phyloP scores from a whole-genome alignment of 495 filamentous ascomycete genomes.

The Penicillium longicatenatum region DNA sequence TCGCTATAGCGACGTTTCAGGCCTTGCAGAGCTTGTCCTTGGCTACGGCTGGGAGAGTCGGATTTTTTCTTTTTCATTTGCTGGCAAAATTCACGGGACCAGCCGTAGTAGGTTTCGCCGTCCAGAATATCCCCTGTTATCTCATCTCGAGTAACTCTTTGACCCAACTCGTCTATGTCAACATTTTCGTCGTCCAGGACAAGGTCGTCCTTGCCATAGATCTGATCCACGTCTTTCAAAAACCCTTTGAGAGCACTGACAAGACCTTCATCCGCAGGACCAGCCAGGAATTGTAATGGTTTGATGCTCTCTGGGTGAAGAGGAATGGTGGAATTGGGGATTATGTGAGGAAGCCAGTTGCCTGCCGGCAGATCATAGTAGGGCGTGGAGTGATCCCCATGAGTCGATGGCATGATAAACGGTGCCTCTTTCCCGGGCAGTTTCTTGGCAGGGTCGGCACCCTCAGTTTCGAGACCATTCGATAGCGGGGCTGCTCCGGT shows the following conservation, averaged over 20 bases:
- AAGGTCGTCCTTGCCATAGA: constrained; percentile 51
- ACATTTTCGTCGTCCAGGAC: constrained; percentile 38
- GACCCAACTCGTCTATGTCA: constrained; percentile 76
- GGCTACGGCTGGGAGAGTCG: constrained; percentile 25
- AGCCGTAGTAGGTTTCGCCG: constrained; percentile 84
- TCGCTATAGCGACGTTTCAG: constrained; percentile 51
- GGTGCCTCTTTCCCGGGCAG: constrained; percentile 55
- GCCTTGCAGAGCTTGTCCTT: constrained; percentile 40
- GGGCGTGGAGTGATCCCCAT: constrained; percentile 73
- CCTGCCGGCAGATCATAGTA: constrained; percentile 87
- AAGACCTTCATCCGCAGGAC: constrained; percentile 69
- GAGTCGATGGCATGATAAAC: constrained; percentile 70
- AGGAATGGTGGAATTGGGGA: constrained; percentile 71
- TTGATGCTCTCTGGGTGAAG: constrained; percentile 73
- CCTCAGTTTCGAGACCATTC: constrained; percentile 26
- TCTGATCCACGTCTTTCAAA: constrained; percentile 65
- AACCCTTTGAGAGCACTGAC: constrained; percentile 67
- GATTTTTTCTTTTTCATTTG: constrained; percentile 68
- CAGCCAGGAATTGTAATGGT: constrained; percentile 71
- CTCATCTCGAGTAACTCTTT: constrained; percentile 61
- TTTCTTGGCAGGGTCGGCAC: constrained; percentile 23
- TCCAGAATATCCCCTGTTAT: constrained; percentile 58
- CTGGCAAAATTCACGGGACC: constrained; percentile 78
- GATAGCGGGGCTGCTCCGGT: constrained; percentile 20
- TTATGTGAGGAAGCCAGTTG: constrained; percentile 76